phyloP scores from a whole-genome alignment of 495 filamentous ascomycete species.

The Aspergillus bertholletiae region DNA sequence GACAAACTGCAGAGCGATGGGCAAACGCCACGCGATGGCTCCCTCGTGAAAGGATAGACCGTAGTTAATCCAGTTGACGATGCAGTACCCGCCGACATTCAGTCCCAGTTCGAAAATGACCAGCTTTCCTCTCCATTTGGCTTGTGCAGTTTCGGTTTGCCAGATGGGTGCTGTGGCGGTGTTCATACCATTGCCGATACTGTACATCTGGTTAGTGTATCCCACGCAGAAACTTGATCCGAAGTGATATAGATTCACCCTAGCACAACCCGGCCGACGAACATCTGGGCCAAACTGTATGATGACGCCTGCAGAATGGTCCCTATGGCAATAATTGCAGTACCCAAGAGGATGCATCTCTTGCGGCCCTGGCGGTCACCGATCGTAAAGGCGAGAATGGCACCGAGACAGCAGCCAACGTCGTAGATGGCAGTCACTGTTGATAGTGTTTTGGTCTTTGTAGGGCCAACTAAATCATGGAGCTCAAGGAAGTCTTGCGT shows the following conservation, averaged over 20 bases:
- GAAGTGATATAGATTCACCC: conserved; percentile 16
- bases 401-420: conserved; percentile 59
- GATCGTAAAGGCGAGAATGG: conserved; percentile 48
- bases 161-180: too few relatives aligned
- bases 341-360: conserved; percentile 52
- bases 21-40: conserved; percentile 47
- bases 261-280: conserved; percentile 56
- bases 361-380: conserved; percentile 57
- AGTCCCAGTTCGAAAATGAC: too few relatives aligned
- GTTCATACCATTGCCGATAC: conserved; percentile 52
- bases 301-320: conserved; percentile 56
- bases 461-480: conserved; percentile 44
- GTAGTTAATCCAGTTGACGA: conserved; percentile 8
- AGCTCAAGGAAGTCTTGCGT: conserved; percentile 54
- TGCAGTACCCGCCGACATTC: too few relatives aligned
- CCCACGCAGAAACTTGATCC: not conserved
- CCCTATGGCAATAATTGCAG: conserved; percentile 56
- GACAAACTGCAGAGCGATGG: conserved; percentile 50
- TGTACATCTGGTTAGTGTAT: not conserved
- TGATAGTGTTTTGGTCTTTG: conserved; percentile 46
- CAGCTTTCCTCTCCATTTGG: too few relatives aligned
- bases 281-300: conserved; percentile 57
- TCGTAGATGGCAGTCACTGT: conserved; percentile 63
- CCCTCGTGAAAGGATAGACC: conserved; percentile 47
- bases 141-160: too few relatives aligned